phyloP scores from a whole-genome alignment of 345 rosid genomes.

The Pistacia vera region DNA sequence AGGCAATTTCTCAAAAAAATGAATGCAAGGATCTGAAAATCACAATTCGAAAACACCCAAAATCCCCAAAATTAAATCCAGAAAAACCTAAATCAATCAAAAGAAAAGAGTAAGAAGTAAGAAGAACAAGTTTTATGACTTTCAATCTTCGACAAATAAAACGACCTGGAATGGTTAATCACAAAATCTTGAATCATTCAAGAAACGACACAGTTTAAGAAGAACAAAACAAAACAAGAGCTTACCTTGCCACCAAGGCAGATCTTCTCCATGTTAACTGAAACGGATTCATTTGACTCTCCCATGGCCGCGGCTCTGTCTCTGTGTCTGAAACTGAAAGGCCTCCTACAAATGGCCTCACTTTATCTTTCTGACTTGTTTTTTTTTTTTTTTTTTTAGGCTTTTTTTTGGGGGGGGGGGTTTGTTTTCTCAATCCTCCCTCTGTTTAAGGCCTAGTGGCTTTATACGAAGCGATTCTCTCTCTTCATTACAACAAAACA shows the following conservation, averaged over 20 bases:
- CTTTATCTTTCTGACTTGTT: constrained; percentile 1
- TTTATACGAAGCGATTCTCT: constrained; percentile 41
- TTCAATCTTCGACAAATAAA: background rate
- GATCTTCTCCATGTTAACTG: constrained; percentile 77
- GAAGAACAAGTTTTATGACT: background rate
- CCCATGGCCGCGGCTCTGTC: constrained; percentile 61
- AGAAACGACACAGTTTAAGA: background rate
- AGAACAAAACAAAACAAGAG: background rate
- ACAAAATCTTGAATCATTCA: background rate
- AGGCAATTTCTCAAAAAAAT: background rate
- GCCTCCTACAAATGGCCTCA: constrained; percentile 5
- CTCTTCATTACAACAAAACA: background rate
- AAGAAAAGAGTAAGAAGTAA: background rate
- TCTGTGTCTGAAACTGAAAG: constrained; percentile 20
- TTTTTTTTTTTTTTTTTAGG: background rate
- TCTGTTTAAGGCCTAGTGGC: constrained; percentile 11
- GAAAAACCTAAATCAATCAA: background rate
- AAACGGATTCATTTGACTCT: constrained; percentile 54
- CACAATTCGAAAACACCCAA: background rate
- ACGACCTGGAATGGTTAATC: background rate
- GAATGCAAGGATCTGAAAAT: background rate
- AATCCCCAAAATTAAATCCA: background rate
- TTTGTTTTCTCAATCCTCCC: background rate
- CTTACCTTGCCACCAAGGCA: constrained; percentile 85
- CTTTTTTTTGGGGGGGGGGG: no score